A percentile compares a stretch with the other conserved stretches of the same genome.
Evolutionary conservation across 2,329 filamentous ascomycete genomes (phyloP).

Genomic region (Ascochyta pisi): DNA sequence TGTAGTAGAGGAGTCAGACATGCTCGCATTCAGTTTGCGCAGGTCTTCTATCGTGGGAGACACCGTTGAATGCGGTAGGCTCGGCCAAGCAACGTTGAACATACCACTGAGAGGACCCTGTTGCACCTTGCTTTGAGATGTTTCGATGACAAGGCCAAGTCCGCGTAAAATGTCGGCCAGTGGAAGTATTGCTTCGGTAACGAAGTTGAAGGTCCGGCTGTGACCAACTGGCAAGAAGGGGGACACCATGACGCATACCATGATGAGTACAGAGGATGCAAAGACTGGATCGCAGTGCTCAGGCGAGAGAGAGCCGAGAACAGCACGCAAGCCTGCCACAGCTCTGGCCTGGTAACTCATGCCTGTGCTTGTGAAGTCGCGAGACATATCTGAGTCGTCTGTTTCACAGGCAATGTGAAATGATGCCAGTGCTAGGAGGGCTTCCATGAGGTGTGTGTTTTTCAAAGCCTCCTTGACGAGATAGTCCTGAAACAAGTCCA

Average conservation of each 20-base stretch:
- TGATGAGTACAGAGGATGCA: constrained; percentile 17
- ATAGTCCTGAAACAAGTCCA: constrained; percentile 16
- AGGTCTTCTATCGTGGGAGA: constrained; percentile 9
- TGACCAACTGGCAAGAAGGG: constrained; percentile 12
- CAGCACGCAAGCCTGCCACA: constrained; percentile 10
- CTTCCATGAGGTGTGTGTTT: constrained; percentile 25
- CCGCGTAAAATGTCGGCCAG: constrained; percentile 20
- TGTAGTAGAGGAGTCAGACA: neutral
- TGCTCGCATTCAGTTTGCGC: constrained; percentile 3
- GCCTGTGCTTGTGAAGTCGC: constrained; percentile 10
- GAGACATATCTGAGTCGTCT: constrained; percentile 4
- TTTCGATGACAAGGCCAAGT: constrained; percentile 11
- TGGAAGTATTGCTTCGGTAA: constrained; percentile 13
- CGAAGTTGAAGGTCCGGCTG: constrained; percentile 6
- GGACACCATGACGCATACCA: constrained; percentile 22
- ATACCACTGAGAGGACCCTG: constrained; percentile 17
- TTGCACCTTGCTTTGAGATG: constrained; percentile 14
- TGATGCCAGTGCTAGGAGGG: constrained; percentile 18
- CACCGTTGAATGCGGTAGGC: constrained; percentile 6
- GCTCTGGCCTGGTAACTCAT: constrained; percentile 18
- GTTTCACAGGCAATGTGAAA: constrained; percentile 20
- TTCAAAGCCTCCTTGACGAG: constrained; percentile 18
- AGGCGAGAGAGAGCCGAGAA: constrained; percentile 10
- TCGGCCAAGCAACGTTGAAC: constrained; percentile 13
- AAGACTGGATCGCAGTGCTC: constrained; percentile 18